Conservation (phyloP, 169 alveolate genomes). For the Babesia ovata region DNA sequence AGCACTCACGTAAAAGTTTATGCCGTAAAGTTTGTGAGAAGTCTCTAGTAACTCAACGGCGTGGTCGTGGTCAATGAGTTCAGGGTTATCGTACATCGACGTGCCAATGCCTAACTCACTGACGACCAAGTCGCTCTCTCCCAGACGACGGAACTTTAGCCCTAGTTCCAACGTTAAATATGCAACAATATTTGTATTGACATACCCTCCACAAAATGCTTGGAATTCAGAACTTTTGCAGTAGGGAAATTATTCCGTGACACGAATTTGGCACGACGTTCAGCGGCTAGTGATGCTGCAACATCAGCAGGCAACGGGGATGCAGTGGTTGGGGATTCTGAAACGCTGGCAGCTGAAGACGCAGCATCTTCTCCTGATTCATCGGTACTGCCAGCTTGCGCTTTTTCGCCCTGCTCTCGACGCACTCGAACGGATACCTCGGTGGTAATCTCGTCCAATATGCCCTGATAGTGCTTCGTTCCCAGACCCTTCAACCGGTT, state of each 20-base stretch:
- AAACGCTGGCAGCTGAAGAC: not conserved
- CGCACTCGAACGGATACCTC: conserved; percentile 28
- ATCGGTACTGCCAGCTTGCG: not conserved
- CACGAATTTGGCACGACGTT: conserved; percentile 2
- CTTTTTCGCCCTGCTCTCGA: conserved; percentile 7
- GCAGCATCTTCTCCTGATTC: not conserved
- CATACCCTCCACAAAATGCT: conserved; percentile 43
- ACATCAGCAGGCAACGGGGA: not conserved
- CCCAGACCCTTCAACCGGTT: conserved; percentile 50
- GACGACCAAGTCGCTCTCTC: conserved; percentile 76
- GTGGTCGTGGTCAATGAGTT: conserved; percentile 76
- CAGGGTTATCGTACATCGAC: conserved; percentile 75
- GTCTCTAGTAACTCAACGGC: conserved; percentile 75
- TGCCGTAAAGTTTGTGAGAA: conserved; percentile 80
- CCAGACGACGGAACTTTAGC: conserved; percentile 71
- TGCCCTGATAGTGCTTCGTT: conserved; percentile 32
- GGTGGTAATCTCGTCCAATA: conserved; percentile 42
- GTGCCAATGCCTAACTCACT: conserved; percentile 82
- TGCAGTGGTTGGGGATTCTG: not conserved
- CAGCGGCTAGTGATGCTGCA: not conserved
- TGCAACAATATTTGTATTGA: not conserved
- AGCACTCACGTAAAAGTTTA: conserved; percentile 72
- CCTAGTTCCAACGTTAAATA: conserved; percentile 36
- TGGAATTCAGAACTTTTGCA: conserved; percentile 24
- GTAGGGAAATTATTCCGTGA: conserved; percentile 29